Evolutionary conservation across 768 basidiomycete genomes (phyloP).

Genomic region (Suillus paluster): DNA sequence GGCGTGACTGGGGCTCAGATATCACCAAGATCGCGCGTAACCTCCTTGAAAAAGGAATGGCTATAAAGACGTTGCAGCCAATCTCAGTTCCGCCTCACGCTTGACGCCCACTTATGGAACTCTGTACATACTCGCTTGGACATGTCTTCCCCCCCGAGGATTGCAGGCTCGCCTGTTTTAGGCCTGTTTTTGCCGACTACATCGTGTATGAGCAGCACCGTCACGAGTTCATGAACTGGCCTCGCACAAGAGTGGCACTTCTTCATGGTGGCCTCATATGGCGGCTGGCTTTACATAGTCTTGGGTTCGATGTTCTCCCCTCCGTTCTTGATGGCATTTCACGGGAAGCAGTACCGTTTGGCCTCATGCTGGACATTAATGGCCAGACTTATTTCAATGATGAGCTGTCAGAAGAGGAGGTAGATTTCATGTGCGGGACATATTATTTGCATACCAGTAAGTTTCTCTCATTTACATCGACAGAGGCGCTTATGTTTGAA

Average conservation of each 20-base stretch:
- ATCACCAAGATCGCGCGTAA: background rate
- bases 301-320: background rate
- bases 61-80: background rate
- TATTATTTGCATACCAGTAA: background rate
- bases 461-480: background rate
- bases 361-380: background rate
- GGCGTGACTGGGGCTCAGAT: background rate
- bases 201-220: background rate
- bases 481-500: background rate
- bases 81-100: background rate
- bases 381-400: background rate
- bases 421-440: background rate
- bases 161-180: background rate
- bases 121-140: background rate
- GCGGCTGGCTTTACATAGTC: constrained; percentile 1
- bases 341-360: background rate
- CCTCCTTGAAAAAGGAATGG: background rate
- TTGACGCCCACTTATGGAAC: background rate
- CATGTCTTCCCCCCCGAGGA: background rate
- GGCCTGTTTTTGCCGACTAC: background rate
- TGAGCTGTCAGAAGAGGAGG: background rate
- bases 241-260: background rate
- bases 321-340: background rate
- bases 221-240: constrained; percentile 3
- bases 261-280: constrained; percentile 5